phyloP scores from a whole-genome alignment of 176 grass and related monocot species.

The Bromus sterilis region DNA sequence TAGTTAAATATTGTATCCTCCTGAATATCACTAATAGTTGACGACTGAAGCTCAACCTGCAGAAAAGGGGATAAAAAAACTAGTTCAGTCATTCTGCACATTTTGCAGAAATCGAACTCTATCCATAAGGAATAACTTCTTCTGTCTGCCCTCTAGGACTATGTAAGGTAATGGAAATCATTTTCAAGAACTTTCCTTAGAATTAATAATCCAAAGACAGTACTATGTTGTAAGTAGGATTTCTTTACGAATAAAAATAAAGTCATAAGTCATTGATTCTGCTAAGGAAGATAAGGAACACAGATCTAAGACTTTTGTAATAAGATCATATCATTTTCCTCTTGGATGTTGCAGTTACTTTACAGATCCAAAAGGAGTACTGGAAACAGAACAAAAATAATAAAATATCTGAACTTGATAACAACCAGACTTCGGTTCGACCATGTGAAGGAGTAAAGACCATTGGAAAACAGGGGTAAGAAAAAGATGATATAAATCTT shows the following conservation, averaged over 20 bases:
- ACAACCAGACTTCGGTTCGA: not conserved
- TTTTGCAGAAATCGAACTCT: not conserved
- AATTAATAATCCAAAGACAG: not conserved
- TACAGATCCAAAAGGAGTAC: not conserved
- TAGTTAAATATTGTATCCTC: slow-evolving; percentile 93
- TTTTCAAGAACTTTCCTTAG: not conserved
- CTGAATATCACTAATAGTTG: slow-evolving; percentile 27
- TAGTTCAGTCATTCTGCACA: not conserved
- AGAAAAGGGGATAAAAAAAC: not conserved
- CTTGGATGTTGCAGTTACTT: not conserved
- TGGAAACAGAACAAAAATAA: not conserved
- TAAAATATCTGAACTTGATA: not conserved
- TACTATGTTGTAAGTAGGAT: not conserved
- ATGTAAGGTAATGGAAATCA: not conserved
- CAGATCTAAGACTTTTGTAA: not conserved
- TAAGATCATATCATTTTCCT: not conserved
- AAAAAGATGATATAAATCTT: slow-evolving; percentile 3
- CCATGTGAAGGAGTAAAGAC: not conserved
- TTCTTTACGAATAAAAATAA: not conserved
- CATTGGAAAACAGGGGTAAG: not conserved
- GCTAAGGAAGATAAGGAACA: not conserved
- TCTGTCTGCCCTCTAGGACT: not conserved
- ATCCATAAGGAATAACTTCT: not conserved
- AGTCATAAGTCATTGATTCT: not conserved
- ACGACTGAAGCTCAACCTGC: slow-evolving; percentile 70